These are phyloP conservation scores for Curvularia lunata DNA, from an alignment of 2,329 filamentous ascomycete species.

Conservation along the genomic window DNA sequence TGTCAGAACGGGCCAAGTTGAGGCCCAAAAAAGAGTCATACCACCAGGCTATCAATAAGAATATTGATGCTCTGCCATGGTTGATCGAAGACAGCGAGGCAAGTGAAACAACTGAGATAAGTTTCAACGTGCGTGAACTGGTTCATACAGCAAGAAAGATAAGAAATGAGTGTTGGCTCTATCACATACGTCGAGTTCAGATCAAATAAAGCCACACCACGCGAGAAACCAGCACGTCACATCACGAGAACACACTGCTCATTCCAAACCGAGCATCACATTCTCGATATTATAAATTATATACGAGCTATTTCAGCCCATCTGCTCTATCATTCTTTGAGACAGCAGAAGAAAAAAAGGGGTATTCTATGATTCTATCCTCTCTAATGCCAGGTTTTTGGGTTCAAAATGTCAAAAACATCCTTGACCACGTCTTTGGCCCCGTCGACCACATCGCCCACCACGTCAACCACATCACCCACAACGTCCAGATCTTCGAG, in stretches of 20 bases:
- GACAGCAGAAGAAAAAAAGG: neutral
- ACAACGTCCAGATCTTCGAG: too few relatives aligned
- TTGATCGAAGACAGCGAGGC: neutral
- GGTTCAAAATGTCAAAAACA: neutral
- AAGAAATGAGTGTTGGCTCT: constrained; percentile 6
- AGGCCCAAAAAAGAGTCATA: neutral
- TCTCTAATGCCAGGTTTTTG: neutral
- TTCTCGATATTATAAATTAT: neutral
- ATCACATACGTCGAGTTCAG: constrained; percentile 6
- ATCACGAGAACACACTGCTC: neutral
- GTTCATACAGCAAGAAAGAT: constrained; percentile 1
- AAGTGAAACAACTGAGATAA: neutral
- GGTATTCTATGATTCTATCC: neutral
- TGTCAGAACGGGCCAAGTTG: too few relatives aligned
- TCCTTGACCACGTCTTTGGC: neutral
- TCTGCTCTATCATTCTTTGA: neutral
- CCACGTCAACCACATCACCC: neutral
- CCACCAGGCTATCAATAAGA: neutral
- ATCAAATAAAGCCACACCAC: constrained; percentile 3
- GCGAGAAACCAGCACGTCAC: constrained; percentile 11
- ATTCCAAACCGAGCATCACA: neutral
- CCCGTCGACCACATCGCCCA: too few relatives aligned
- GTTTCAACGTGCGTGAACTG: constrained; percentile 9
- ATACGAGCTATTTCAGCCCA: neutral
- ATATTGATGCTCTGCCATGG: neutral